A percentile compares a stretch with the other conserved stretches of the same genome.
phyloP scores from a whole-genome alignment of 192 early-diverging fungal genomes.

The Irineochytrium annulatum region DNA sequence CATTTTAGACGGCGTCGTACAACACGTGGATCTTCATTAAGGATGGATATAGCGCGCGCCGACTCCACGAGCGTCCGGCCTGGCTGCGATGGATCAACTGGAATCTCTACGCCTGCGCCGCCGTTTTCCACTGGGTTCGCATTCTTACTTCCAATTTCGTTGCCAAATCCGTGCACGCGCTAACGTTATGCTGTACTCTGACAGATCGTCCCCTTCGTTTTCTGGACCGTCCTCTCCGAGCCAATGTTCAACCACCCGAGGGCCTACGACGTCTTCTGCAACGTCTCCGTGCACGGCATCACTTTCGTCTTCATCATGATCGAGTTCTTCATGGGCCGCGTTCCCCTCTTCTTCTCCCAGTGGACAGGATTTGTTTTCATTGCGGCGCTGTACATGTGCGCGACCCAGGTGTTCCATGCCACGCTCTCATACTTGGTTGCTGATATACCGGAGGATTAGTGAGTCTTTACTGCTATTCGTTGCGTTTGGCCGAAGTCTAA shows the following conservation, averaged over 20 bases:
- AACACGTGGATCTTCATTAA: slow-evolving; percentile 9
- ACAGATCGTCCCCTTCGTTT: slow-evolving; percentile 24
- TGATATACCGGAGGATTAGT: slow-evolving; percentile 9
- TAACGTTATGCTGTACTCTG: neutral
- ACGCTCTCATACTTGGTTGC: neutral
- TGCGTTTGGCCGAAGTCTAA: neutral
- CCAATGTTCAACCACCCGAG: slow-evolving; percentile 8
- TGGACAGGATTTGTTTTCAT: slow-evolving; percentile 12
- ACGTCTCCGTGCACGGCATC: slow-evolving; percentile 22
- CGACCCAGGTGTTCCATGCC: slow-evolving; percentile 24
- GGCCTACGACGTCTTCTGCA: slow-evolving; percentile 1
- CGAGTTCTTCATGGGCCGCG: slow-evolving; percentile 23
- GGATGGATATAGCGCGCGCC: neutral
- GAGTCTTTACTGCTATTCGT: slow-evolving; percentile 2
- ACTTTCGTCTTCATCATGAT: slow-evolving; percentile 29
- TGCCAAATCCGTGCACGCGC: neutral
- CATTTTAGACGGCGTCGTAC: neutral
- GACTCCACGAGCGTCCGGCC: neutral
- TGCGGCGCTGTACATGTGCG: slow-evolving; percentile 21
- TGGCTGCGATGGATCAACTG: slow-evolving; percentile 21
- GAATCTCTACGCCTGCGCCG: slow-evolving; percentile 26
- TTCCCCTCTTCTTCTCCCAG: slow-evolving; percentile 25
- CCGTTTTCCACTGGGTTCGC: slow-evolving; percentile 30
- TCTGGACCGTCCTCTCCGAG: slow-evolving; percentile 24
- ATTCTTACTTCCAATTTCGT: slow-evolving; percentile 3